A percentile compares a stretch with the other conserved stretches of the same genome.
Conservation (phyloP, 192 early-diverging fungal genomes). For the Coemansia reversa region DNA sequence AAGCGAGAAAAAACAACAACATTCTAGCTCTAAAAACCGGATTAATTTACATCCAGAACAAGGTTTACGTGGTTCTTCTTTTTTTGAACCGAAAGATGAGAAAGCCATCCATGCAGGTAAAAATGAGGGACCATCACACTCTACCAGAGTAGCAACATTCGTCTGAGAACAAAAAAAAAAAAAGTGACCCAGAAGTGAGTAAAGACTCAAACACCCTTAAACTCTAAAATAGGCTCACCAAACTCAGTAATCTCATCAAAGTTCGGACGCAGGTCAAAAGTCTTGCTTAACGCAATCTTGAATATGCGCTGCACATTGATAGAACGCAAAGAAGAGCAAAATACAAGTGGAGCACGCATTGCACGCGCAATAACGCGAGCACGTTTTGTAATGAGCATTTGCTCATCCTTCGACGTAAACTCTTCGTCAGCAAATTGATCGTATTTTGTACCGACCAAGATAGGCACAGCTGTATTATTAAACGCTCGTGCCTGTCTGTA, state of each 20-base stretch:
- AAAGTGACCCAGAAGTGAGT: background rate
- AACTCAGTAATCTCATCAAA: constrained; percentile 89
- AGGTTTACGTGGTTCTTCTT: background rate
- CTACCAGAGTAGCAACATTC: background rate
- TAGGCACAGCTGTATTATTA: constrained; percentile 94
- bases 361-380: constrained; percentile 85
- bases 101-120: background rate
- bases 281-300: constrained; percentile 92
- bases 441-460: constrained; percentile 95
- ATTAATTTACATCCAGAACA: constrained; percentile 1
- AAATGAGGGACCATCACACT: background rate
- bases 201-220: constrained; percentile 37
- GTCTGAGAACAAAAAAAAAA: background rate
- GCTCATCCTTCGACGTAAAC: constrained; percentile 75
- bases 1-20: background rate
- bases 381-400: constrained; percentile 91
- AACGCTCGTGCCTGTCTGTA: constrained; percentile 93
- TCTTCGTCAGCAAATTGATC: constrained; percentile 77
- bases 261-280: constrained; percentile 90
- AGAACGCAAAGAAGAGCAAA: constrained; percentile 88
- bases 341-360: constrained; percentile 94
- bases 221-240: constrained; percentile 91
- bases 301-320: constrained; percentile 98
- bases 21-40: background rate
- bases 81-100: background rate